Percentiles rank a stretch among this genome's conserved stretches.
Evolutionary conservation across 306 rosid genomes (phyloP).

Genomic region (Psophocarpus tetragonolobus): DNA sequence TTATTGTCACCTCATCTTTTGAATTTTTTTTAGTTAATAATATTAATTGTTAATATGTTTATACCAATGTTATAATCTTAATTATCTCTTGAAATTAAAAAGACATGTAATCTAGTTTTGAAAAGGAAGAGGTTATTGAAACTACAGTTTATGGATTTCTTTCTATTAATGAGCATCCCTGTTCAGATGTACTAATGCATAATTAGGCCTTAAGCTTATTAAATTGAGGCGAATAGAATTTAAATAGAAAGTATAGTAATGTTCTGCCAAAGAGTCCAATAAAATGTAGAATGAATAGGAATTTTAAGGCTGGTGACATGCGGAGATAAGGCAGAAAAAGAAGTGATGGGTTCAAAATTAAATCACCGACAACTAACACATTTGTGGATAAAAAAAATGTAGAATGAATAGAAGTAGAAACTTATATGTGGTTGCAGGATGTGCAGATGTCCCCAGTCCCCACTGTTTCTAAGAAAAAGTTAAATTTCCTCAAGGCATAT

Average conservation of each 20-base stretch:
- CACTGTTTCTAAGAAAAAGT: conserved; percentile 80
- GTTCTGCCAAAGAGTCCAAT: no score
- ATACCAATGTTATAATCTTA: no score
- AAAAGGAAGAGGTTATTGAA: not conserved
- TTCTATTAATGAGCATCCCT: not conserved
- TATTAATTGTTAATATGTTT: no score
- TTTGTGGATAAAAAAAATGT: no score
- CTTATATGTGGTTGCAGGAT: conserved; percentile 26
- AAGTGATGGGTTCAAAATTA: no score
- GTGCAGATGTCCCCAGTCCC: conserved; percentile 45
- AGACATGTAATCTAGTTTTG: not conserved
- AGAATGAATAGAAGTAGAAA: not conserved
- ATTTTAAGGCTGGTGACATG: no score
- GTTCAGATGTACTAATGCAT: not conserved
- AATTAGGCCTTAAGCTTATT: not conserved
- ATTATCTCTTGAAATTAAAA: not conserved
- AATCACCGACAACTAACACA: no score
- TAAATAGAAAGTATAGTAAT: not conserved
- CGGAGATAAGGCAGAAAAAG: no score
- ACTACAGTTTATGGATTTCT: not conserved
- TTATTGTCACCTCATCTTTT: no score
- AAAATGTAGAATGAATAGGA: not conserved
- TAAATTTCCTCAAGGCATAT: conserved; percentile 79
- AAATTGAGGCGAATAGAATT: not conserved
- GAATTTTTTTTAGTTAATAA: no score